phyloP scores from a whole-genome alignment of 2,329 filamentous ascomycete genomes.

The Penicillium sp. region DNA sequence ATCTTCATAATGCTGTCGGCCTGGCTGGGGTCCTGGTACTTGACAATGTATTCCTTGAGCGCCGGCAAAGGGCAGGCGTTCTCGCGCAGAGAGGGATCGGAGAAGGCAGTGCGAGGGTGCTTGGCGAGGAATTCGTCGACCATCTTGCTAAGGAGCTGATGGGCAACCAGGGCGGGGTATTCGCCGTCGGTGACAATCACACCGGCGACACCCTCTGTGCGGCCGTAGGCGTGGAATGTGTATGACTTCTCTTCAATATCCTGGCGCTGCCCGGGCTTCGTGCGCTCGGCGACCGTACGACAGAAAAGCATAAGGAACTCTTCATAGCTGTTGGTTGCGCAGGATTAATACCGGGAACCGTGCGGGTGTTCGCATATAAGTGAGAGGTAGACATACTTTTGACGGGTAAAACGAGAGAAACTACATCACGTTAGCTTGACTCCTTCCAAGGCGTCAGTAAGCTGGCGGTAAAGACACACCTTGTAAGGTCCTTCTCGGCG shows the following conservation, averaged over 20 bases:
- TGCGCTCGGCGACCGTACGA: slow-evolving; percentile 84
- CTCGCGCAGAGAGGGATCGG: slow-evolving; percentile 50
- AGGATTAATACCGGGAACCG: slow-evolving; percentile 5
- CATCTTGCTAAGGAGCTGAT: slow-evolving; percentile 81
- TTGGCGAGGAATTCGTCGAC: slow-evolving; percentile 81
- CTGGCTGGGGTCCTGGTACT: slow-evolving; percentile 83
- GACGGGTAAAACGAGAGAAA: slow-evolving; percentile 76
- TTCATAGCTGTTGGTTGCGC: slow-evolving; percentile 44
- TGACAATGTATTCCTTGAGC: slow-evolving; percentile 73
- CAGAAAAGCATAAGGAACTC: slow-evolving; percentile 82
- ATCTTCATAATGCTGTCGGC: slow-evolving; percentile 94
- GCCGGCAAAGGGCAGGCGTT: slow-evolving; percentile 62
- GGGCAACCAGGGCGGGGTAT: slow-evolving; percentile 75
- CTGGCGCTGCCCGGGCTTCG: slow-evolving; percentile 74
- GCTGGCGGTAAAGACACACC: slow-evolving; percentile 12
- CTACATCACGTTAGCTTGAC: slow-evolving; percentile 15
- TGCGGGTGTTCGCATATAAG: slow-evolving; percentile 4
- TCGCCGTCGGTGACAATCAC: slow-evolving; percentile 75
- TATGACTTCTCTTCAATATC: slow-evolving; percentile 63
- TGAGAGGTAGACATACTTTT: slow-evolving; percentile 52
- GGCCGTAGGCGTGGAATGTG: slow-evolving; percentile 69
- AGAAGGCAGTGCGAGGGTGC: slow-evolving; percentile 69
- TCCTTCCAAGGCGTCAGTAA: not conserved
- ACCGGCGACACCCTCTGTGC: slow-evolving; percentile 68
- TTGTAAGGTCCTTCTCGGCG: slow-evolving; percentile 72